phyloP scores from a whole-genome alignment of 345 rosid species.

The Boechera stricta region DNA sequence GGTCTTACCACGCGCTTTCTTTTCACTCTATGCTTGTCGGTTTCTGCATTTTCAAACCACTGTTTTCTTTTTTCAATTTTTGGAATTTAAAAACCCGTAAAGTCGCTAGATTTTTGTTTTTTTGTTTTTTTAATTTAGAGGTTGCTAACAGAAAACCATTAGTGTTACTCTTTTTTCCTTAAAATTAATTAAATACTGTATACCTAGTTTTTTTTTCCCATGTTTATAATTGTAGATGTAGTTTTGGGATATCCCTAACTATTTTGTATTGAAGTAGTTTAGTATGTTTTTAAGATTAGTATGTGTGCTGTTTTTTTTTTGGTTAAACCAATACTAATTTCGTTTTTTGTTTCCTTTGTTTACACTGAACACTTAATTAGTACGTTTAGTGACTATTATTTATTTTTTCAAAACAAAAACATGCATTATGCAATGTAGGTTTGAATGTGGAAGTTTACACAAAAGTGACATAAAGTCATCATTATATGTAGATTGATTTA shows the following conservation, averaged over 20 bases:
- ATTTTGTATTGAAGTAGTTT: not conserved
- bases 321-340: not conserved
- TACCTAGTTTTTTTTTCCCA: no score
- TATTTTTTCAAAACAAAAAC: no score
- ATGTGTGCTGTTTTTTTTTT: not conserved
- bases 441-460: not conserved
- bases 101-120: slow-evolving; percentile 5
- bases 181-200: no score
- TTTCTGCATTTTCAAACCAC: slow-evolving; percentile 42
- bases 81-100: slow-evolving; percentile 2
- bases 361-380: not conserved
- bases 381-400: not conserved
- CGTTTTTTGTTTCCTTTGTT: not conserved
- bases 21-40: slow-evolving; percentile 44
- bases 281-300: not conserved
- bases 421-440: not conserved
- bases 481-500: not conserved
- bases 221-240: not conserved
- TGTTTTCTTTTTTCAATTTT: not conserved
- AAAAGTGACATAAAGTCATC: not conserved
- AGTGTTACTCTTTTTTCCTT: not conserved
- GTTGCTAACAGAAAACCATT: slow-evolving; percentile 20
- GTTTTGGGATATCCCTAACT: not conserved
- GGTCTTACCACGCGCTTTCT: slow-evolving; percentile 42
- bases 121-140: not conserved